Base-by-base conservation (phyloP, 148 eudicot genomes). In the Hydrangea macrophylla region DNA sequence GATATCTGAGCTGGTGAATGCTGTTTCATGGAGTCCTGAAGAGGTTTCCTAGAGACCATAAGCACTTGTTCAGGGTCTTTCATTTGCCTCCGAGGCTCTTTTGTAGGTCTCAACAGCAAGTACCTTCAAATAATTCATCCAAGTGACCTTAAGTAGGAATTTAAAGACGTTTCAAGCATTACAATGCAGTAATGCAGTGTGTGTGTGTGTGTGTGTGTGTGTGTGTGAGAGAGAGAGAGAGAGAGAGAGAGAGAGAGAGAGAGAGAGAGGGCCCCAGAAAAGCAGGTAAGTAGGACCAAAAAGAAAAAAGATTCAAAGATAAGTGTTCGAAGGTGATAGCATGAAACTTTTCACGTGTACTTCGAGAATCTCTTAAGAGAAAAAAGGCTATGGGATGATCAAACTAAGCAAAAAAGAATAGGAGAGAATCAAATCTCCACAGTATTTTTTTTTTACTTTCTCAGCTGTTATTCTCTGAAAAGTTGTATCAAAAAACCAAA, bases 1-100 rank as follows among this genome's bases (percentile, higher is more conserved):
- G 73, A 55, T 25, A 76, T 39, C 56, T 69, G 67, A 56, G 76
- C 66, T 64, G 39, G 59, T 36, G 65, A 60, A 72, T 69, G 80
- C 51, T 74, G 78, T 22, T 68, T 55, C 60, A 60, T 67, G 62
- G 78, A 70, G 72, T 73, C 79, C 62, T 76, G 71, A 70, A 69
- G 83, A 30, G 83, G 92, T 72, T 81, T 87, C 78, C 84, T 84
- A 39, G 86, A 74, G 71, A 87, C 70, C 33, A 78, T 67, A 70
- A 80, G 81, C 73, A 76, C 84, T 70, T 78, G 75, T 40, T 87
- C 85, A 17, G 88, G 82, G 44, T 80, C 85, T 75, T 80, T 80
- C 56, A 73, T 55, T 53, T 75, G 83, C 74, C 75, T 70, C 69
- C 76, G 82, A 36, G 91, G 91, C 91, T 84, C 84, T 64, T 71